phyloP scores from a whole-genome alignment of 2,329 filamentous ascomycete species.

The Apiospora hydei region DNA sequence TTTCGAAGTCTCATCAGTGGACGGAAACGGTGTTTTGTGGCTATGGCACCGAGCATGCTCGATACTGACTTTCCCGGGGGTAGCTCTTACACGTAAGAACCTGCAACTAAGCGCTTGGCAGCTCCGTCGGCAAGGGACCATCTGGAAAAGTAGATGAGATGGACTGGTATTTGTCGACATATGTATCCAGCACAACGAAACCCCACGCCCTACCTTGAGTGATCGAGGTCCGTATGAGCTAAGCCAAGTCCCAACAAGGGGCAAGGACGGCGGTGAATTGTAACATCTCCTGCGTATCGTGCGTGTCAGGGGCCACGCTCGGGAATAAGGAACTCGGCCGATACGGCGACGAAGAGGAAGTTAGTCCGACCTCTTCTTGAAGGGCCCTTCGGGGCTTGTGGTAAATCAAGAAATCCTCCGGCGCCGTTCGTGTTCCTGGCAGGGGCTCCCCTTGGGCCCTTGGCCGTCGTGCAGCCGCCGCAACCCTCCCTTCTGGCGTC shows the following conservation, averaged over 20 bases:
- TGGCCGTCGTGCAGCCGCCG: not conserved
- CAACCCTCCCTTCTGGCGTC: not conserved
- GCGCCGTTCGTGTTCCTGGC: constrained; percentile 6
- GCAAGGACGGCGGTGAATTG: not conserved
- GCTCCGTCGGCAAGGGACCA: not conserved
- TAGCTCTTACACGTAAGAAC: not conserved
- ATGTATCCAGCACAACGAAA: not conserved
- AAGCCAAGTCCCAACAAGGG: not conserved
- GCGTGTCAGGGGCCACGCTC: not conserved
- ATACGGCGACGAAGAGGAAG: not conserved
- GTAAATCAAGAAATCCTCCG: constrained; percentile 11
- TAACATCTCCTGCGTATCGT: not conserved
- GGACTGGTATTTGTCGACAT: too few species aligned
- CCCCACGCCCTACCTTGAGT: not conserved
- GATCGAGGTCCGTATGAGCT: not conserved
- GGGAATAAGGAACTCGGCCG: not conserved
- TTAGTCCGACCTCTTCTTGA: not conserved
- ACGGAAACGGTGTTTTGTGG: not conserved
- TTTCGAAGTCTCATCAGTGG: not conserved
- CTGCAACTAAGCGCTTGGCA: constrained; percentile 10
- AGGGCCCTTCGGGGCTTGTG: not conserved
- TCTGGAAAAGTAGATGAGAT: not conserved
- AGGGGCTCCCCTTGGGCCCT: not conserved
- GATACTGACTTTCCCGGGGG: not conserved
- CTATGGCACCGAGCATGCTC: not conserved